These are phyloP conservation scores for Populus hybrid DNA, from an alignment of 441 rosid genomes.

Conservation along the genomic window DNA sequence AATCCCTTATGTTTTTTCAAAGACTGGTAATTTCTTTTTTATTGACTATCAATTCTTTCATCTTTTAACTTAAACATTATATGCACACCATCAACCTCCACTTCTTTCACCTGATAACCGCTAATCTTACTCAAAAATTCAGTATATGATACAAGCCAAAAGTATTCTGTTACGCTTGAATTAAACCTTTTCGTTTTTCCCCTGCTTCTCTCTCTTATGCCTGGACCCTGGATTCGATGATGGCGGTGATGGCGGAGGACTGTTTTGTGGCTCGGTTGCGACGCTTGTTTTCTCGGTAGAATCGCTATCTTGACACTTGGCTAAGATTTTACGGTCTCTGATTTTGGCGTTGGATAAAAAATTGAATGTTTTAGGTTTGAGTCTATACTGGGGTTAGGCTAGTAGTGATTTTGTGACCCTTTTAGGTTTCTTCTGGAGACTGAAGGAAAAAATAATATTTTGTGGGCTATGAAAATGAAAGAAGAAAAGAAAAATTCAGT, in stretches of 20 bases:
- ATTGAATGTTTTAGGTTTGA: neutral
- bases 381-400: no score
- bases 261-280: slow-evolving; percentile 44
- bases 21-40: neutral
- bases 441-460: no score
- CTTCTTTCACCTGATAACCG: slow-evolving; percentile 68
- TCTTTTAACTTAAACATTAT: slow-evolving; percentile 77
- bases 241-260: slow-evolving; percentile 17
- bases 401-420: no score
- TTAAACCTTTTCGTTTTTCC: slow-evolving; percentile 49
- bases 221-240: slow-evolving; percentile 33
- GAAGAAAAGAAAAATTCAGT: no score
- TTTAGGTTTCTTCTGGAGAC: no score
- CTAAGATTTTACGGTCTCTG: slow-evolving; percentile 36
- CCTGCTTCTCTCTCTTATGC: slow-evolving; percentile 52
- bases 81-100: slow-evolving; percentile 87
- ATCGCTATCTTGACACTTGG: slow-evolving; percentile 64
- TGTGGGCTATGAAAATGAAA: no score
- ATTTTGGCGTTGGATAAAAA: slow-evolving; percentile 28
- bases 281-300: slow-evolving; percentile 41
- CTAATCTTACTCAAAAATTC: slow-evolving; percentile 78
- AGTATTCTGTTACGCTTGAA: slow-evolving; percentile 33
- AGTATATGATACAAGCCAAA: slow-evolving; percentile 19
- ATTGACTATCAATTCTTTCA: slow-evolving; percentile 35
- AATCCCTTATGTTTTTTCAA: no score